A percentile compares a stretch with the other conserved stretches of the same genome.
Evolutionary conservation across 495 filamentous ascomycete genomes (phyloP).

Genomic region (Barbatosphaeria neglecta): DNA sequence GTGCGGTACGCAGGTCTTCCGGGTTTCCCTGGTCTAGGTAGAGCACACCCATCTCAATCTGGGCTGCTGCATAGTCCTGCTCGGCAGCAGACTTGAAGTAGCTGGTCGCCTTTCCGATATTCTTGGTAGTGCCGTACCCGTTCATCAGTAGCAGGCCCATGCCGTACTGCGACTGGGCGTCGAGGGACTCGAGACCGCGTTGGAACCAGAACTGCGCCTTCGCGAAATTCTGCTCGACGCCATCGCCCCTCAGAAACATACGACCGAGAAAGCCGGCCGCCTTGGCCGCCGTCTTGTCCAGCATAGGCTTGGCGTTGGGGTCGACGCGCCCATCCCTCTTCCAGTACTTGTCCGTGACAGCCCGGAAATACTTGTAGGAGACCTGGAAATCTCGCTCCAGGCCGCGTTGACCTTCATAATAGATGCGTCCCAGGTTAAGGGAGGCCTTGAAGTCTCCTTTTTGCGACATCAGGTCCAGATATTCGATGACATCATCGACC

Average conservation of each 20-base stretch:
- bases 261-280: conserved; percentile 83
- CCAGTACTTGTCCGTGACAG: conserved; percentile 81
- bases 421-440: conserved; percentile 73
- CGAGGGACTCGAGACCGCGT: conserved; percentile 65
- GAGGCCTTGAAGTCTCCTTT: conserved; percentile 91
- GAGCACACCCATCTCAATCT: conserved; percentile 72
- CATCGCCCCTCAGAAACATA: conserved; percentile 91
- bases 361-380: conserved; percentile 73
- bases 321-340: conserved; percentile 45
- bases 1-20: conserved; percentile 50
- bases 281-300: conserved; percentile 80
- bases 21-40: conserved; percentile 85
- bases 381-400: conserved; percentile 60
- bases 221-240: conserved; percentile 65
- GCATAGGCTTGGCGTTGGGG: conserved; percentile 33
- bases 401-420: conserved; percentile 78
- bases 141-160: conserved; percentile 79
- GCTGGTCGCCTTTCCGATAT: conserved; percentile 62
- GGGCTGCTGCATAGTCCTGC: conserved; percentile 70
- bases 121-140: conserved; percentile 67
- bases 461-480: conserved; percentile 82
- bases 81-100: conserved; percentile 74
- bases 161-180: conserved; percentile 76
- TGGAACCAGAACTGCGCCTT: conserved; percentile 79
- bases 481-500: conserved; percentile 89